Conservation (phyloP, 805 yeast species). For the Yamadazyma ubonensis region DNA sequence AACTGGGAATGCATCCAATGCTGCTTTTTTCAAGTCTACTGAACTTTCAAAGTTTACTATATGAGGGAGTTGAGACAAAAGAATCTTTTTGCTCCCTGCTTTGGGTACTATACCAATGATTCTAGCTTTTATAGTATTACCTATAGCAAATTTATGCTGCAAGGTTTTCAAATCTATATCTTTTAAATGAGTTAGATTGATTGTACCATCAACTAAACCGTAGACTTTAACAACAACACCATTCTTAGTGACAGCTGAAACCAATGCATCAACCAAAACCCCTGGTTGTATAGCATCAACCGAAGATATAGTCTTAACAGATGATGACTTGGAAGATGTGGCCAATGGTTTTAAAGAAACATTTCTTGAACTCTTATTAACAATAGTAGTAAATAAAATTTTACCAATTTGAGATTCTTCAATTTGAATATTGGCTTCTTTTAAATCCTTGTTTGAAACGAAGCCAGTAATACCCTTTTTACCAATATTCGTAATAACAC, state of each 20-base stretch:
- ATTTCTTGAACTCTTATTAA: constrained; percentile 48
- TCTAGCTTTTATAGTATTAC: constrained; percentile 68
- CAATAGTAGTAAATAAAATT: constrained; percentile 62
- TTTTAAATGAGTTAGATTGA: constrained; percentile 65
- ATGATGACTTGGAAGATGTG: constrained; percentile 43
- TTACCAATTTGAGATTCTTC: constrained; percentile 52
- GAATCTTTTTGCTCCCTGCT: constrained; percentile 54
- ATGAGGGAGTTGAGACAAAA: constrained; percentile 63
- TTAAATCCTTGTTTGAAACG: constrained; percentile 66
- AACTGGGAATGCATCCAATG: constrained; percentile 65
- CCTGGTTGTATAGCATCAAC: constrained; percentile 88
- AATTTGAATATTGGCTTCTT: constrained; percentile 27
- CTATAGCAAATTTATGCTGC: constrained; percentile 64
- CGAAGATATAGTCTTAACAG: constrained; percentile 59
- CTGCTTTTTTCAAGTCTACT: constrained; percentile 20
- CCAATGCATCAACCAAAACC: constrained; percentile 67
- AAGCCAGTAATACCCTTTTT: constrained; percentile 60
- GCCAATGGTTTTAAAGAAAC: constrained; percentile 52
- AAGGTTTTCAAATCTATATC: constrained; percentile 46
- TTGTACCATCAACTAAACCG: constrained; percentile 72
- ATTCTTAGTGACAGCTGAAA: constrained; percentile 53
- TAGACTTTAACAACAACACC: constrained; percentile 75
- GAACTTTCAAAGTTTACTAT: constrained; percentile 36
- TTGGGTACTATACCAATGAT: constrained; percentile 55
- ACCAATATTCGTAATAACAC: constrained; percentile 76